Conservation (phyloP, 2,329 filamentous ascomycete genomes). For the Blastomyces emzantsi region DNA sequence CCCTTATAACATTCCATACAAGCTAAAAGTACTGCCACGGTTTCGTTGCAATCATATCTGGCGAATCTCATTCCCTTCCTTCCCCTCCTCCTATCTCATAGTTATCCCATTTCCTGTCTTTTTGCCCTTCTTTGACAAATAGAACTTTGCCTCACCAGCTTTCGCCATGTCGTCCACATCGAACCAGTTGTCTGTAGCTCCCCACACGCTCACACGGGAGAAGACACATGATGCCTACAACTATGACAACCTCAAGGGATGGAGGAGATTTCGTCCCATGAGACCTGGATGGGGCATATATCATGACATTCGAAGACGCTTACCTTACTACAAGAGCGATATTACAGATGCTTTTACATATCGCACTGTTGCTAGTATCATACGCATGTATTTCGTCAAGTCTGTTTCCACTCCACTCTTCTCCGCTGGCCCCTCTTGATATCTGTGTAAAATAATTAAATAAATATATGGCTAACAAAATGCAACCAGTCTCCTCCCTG, state of each 20-base stretch:
- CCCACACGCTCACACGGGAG: slow-evolving; percentile 19
- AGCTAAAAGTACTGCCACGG: too few species aligned
- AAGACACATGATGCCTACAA: slow-evolving; percentile 22
- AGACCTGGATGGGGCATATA: slow-evolving; percentile 46
- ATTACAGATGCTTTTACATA: slow-evolving; percentile 48
- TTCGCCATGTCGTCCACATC: background rate
- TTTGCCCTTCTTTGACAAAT: background rate
- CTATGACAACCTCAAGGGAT: slow-evolving; percentile 32
- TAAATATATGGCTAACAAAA: background rate
- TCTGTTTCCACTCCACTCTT: background rate
- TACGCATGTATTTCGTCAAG: slow-evolving; percentile 51
- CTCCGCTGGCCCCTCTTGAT: background rate
- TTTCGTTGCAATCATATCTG: too few species aligned
- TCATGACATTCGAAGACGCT: slow-evolving; percentile 43
- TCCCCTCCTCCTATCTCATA: too few species aligned
- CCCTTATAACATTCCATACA: too few species aligned
- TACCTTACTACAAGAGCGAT: slow-evolving; percentile 50
- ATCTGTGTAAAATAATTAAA: background rate
- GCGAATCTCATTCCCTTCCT: too few species aligned
- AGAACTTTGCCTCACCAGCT: background rate
- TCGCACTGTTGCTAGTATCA: slow-evolving; percentile 45
- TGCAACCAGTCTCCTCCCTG: slow-evolving; percentile 42
- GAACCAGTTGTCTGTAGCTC: background rate
- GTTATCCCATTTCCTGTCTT: slow-evolving; percentile 9
- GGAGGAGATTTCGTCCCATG: slow-evolving; percentile 35